Evolutionary conservation across 2,329 filamentous ascomycete species (phyloP), one percentile per base, ranked within the genome.

Genomic region (Fusarium graminum): DNA sequence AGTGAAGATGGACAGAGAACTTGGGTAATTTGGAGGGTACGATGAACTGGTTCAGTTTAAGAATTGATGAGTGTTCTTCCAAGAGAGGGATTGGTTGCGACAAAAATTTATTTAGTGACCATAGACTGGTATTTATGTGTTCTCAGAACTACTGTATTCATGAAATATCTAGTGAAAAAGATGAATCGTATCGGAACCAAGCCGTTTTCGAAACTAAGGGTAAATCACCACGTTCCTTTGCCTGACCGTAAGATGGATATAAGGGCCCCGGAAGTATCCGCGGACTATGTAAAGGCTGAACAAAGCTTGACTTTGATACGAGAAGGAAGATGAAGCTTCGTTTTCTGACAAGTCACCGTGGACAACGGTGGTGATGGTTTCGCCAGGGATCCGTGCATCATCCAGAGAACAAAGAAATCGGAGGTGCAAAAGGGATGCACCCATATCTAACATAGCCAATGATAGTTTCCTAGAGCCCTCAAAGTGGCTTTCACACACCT

Each of bases 61-160:
- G 30, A 8, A 14, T 36, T 36, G 32, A n/a, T n/a, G 9, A 9
- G 7, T 36, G 8, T n/a, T 16, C 16, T 36, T 28, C 40, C 40
- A 51, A 36, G 39, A 32, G 38, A 25, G 13, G n/a, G 19, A 29
- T 22, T 29, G n/a, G 32, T 29, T 38, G 13, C 8, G 22, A 14
- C 2, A 3, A 12, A 10, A 45, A 28, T 10, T 3, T 4, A 34
- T 17, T 30, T 41, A 30, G 6, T 0, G 1, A n/a, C 12, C 6
- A 17, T 1, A 59, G 10, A 38, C 19, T 25, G n/a, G 43, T 47
- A 42, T 30, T 53, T 61, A 61, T 55, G 39, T 5, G 39, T 5
- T 29, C 7, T 25, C 10, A 11, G 6, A n/a, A 22, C 13, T 13
- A 3, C 14, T 11, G 3, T 7, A 22, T n/a, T 36, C 14, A 3